These are phyloP conservation scores for Melastoma candidum DNA, from an alignment of 441 rosid genomes.

Conservation along the genomic window DNA sequence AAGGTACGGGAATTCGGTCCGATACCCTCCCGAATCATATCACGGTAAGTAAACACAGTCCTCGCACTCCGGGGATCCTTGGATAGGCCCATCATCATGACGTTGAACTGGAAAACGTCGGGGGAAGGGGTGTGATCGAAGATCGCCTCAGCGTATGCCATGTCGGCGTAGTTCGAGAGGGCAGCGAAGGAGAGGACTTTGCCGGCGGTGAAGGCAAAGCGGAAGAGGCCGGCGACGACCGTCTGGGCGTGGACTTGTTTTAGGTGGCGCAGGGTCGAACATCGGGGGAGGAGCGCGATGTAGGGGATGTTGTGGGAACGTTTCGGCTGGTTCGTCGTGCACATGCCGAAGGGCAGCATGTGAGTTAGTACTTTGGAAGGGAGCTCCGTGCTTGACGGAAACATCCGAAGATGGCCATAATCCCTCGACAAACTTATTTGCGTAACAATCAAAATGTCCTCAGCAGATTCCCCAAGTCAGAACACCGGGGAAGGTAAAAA, in stretches of 20 bases:
- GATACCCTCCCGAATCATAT: neutral
- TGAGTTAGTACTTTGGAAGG: too few relatives aligned
- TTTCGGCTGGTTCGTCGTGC: neutral
- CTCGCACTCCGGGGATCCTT: neutral
- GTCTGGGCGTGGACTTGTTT: conserved; percentile 8
- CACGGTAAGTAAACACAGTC: neutral
- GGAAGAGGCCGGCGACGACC: conserved; percentile 4
- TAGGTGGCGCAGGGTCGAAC: neutral
- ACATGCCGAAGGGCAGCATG: neutral
- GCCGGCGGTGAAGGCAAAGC: neutral
- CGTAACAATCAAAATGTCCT: too few relatives aligned
- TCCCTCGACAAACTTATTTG: too few relatives aligned
- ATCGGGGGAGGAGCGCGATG: conserved; percentile 5
- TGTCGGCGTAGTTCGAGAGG: neutral
- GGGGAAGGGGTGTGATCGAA: neutral
- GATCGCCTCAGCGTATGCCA: neutral
- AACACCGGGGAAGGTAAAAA: too few relatives aligned
- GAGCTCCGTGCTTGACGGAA: too few relatives aligned
- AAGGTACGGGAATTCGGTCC: conserved; percentile 4
- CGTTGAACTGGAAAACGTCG: conserved; percentile 3
- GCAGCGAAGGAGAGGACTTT: conserved; percentile 5
- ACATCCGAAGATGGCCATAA: too few relatives aligned
- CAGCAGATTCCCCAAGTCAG: too few relatives aligned
- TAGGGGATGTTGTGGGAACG: neutral
- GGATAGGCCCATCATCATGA: conserved; percentile 7